Evolutionary conservation across 1,139 yeast species (phyloP), one percentile per base, ranked within the genome.

Genomic region (Sugiyamaella pinicola): DNA sequence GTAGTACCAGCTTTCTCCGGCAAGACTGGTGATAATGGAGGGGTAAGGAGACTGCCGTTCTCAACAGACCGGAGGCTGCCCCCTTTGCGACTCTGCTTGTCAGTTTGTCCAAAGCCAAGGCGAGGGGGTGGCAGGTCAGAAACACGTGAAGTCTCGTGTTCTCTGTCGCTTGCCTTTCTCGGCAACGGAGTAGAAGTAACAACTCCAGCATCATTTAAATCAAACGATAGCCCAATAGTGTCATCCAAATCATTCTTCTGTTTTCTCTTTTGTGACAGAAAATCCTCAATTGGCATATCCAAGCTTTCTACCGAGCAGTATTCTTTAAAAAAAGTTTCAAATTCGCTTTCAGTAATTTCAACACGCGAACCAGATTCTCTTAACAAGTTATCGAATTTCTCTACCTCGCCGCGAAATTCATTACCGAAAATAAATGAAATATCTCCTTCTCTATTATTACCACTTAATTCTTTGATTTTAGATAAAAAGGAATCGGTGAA

Each of bases 351-450:
- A 2, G 40, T 43, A 9, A 43, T 43, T 22, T 21, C 40, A 22
- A 43, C 47, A 33, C 21, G 19, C 4, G 47, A 42, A 28, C 39
- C 39, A 9, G 40, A 21, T 15, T 22, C 17, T 13, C 40, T 31
- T 13, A 13, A 21, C 15, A 22, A 13, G 2, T 9, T 7, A 26
- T 34, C 21, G 13, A 43, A 34, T 1, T 33, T 22, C 18, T 43
- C 17, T 7, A 34, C 47, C 28, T 29, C 39, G 38, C 17, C 13
- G 12, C 47, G 47, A 43, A 43, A 43, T 33, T 43, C 47, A 12
- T 31, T n/a, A n/a, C 47, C 15, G 22, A 43, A 43, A 12, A 43
- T 33, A 22, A 43, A 43, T n/a, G 40, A 43, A 22, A 43, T 17
- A 29, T 42, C 46, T 7, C 37, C 40, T 19, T 43, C 47, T 43